Evolutionary conservation across 768 basidiomycete species (phyloP).

Genomic region (Russula vinacea): DNA sequence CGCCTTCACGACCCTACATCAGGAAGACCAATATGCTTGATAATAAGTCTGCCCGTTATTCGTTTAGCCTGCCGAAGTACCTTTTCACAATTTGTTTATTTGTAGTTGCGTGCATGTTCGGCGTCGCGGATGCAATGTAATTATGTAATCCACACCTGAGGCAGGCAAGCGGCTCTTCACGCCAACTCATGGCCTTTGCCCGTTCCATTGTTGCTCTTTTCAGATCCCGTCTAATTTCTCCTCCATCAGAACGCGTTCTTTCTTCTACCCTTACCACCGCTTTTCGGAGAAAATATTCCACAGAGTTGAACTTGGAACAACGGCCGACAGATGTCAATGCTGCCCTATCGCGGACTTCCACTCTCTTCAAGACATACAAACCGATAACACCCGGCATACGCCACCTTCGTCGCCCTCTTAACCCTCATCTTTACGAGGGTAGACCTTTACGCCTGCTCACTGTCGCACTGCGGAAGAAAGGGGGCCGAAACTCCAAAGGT

Average conservation of each 20-base stretch:
- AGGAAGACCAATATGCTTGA: too few species aligned
- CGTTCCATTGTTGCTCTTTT: slow-evolving; percentile 21
- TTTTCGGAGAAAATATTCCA: slow-evolving; percentile 40
- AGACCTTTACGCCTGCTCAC: slow-evolving; percentile 84
- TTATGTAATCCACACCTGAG: slow-evolving; percentile 5
- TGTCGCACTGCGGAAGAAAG: slow-evolving; percentile 72
- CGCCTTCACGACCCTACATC: too few species aligned
- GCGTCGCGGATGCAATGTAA: not conserved
- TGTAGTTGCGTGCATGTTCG: too few species aligned
- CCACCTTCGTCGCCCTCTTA: slow-evolving; percentile 79
- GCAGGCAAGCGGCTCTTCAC: not conserved
- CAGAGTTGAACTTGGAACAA: slow-evolving; percentile 35
- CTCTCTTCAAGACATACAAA: slow-evolving; percentile 84
- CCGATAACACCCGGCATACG: slow-evolving; percentile 84
- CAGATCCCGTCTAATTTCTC: slow-evolving; percentile 12
- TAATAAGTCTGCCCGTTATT: too few species aligned
- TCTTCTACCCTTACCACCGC: slow-evolving; percentile 26
- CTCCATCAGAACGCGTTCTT: slow-evolving; percentile 1
- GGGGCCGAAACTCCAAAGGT: slow-evolving; percentile 82
- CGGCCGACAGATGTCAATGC: slow-evolving; percentile 37
- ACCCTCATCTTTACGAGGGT: slow-evolving; percentile 80
- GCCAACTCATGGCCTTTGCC: slow-evolving; percentile 25
- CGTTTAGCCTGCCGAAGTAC: too few species aligned
- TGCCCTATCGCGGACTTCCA: slow-evolving; percentile 51
- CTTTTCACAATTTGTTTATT: too few species aligned